phyloP scores from a whole-genome alignment of 805 yeast genomes.

The Yamadazyma insecticola region DNA sequence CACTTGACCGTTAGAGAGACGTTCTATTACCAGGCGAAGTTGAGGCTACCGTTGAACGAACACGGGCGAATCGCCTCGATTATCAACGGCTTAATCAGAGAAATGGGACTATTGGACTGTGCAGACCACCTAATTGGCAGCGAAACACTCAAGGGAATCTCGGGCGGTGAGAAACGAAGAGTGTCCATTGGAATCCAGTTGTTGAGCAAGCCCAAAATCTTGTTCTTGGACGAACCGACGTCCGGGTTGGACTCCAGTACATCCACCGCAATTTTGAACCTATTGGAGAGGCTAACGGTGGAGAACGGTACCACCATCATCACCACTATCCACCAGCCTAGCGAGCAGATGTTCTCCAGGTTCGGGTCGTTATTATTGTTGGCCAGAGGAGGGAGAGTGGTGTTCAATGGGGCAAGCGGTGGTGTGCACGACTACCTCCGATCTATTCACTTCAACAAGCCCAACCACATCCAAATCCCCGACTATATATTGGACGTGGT shows the following conservation, averaged over 20 bases:
- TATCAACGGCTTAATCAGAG: constrained; percentile 56
- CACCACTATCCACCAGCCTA: constrained; percentile 82
- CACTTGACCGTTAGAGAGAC: constrained; percentile 77
- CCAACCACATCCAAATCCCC: constrained; percentile 62
- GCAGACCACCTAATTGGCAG: constrained; percentile 57
- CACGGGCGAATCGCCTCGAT: constrained; percentile 39
- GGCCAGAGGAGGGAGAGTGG: constrained; percentile 68
- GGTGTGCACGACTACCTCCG: constrained; percentile 46
- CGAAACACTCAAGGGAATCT: constrained; percentile 35
- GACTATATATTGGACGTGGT: constrained; percentile 70
- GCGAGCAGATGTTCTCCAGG: constrained; percentile 54
- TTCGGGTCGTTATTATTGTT: constrained; percentile 72
- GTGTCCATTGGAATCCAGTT: constrained; percentile 80
- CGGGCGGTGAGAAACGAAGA: constrained; percentile 66
- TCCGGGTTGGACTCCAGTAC: constrained; percentile 84
- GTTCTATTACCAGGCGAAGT: constrained; percentile 60
- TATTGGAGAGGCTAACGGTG: constrained; percentile 52
- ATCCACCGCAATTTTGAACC: constrained; percentile 59
- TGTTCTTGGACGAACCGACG: constrained; percentile 83
- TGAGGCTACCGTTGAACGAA: constrained; percentile 49
- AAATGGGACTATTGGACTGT: constrained; percentile 68
- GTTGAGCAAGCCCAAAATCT: constrained; percentile 62
- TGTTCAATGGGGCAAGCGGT: constrained; percentile 57
- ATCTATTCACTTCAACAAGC: constrained; percentile 44
- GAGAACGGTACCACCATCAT: constrained; percentile 62